phyloP scores from a whole-genome alignment of 164 flowering plant genomes.

The Paratinospora sagittata region DNA sequence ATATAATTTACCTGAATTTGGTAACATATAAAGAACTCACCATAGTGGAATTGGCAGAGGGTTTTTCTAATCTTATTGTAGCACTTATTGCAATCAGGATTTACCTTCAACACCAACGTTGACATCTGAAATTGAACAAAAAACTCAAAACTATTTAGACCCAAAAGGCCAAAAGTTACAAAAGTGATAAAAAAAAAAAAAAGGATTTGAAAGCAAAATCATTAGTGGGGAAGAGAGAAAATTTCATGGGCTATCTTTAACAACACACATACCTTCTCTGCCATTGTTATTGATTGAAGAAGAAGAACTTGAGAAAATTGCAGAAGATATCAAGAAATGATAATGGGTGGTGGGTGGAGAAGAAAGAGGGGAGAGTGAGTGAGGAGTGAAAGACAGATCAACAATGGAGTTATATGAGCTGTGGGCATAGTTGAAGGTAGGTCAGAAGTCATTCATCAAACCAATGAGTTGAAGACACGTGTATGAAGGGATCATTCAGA shows the following conservation, averaged over 20 bases:
- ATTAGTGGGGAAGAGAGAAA: not conserved
- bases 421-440: not conserved
- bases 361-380: not conserved
- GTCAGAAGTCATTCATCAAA: not conserved
- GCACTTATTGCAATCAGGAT: not conserved
- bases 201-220: not conserved
- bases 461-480: not conserved
- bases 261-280: not conserved
- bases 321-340: not conserved
- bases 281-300: not conserved
- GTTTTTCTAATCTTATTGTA: constrained; percentile 4
- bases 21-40: constrained; percentile 1
- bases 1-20: no score
- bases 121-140: constrained; percentile 1
- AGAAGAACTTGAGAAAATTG: not conserved
- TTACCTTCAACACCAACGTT: not conserved
- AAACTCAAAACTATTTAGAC: not conserved
- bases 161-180: not conserved
- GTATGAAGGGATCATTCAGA: not conserved
- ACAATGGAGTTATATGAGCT: not conserved
- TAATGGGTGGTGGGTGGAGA: not conserved
- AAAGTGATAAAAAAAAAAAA: not conserved
- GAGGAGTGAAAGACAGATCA: not conserved
- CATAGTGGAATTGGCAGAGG: not conserved
- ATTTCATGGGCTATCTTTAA: not conserved